Evolutionary conservation across 805 yeast genomes (phyloP).

Genomic region (Candida sphagnicola): DNA sequence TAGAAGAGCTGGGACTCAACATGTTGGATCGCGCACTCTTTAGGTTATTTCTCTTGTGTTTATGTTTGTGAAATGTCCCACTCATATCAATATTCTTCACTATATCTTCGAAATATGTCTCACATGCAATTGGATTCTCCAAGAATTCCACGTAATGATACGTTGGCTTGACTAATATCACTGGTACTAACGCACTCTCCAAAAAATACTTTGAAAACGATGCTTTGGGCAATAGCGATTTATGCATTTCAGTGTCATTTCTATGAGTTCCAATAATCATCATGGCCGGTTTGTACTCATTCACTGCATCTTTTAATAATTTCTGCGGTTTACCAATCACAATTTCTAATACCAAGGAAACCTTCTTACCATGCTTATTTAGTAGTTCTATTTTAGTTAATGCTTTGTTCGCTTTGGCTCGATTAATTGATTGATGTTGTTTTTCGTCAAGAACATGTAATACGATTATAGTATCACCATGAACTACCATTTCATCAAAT

Average conservation of each 20-base stretch:
- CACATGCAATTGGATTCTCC: slow-evolving; percentile 26
- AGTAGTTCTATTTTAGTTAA: slow-evolving; percentile 29
- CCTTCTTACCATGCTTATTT: slow-evolving; percentile 31
- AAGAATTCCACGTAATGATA: slow-evolving; percentile 29
- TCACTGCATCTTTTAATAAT: slow-evolving; percentile 33
- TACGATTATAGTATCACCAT: slow-evolving; percentile 41
- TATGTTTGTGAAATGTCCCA: slow-evolving; percentile 10
- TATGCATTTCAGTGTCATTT: slow-evolving; percentile 16
- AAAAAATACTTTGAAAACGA: slow-evolving; percentile 38
- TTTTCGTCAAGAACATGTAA: slow-evolving; percentile 40
- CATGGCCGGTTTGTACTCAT: slow-evolving; percentile 42
- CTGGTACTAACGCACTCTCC: slow-evolving; percentile 43
- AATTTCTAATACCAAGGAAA: slow-evolving; percentile 37
- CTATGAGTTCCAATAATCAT: slow-evolving; percentile 42
- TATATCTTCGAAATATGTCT: slow-evolving; percentile 34
- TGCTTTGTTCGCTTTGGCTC: slow-evolving; percentile 21
- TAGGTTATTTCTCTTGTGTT: not conserved
- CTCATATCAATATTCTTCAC: slow-evolving; percentile 22
- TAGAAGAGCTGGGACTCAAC: slow-evolving; percentile 1
- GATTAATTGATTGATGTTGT: slow-evolving; percentile 23
- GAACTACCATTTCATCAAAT: slow-evolving; percentile 39
- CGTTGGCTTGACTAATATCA: slow-evolving; percentile 38
- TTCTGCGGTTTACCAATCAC: slow-evolving; percentile 41
- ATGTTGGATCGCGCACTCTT: slow-evolving; percentile 9
- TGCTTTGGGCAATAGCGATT: slow-evolving; percentile 27